Base-by-base conservation (phyloP, 768 basidiomycete species). In the Termitomyces sp. region DNA sequence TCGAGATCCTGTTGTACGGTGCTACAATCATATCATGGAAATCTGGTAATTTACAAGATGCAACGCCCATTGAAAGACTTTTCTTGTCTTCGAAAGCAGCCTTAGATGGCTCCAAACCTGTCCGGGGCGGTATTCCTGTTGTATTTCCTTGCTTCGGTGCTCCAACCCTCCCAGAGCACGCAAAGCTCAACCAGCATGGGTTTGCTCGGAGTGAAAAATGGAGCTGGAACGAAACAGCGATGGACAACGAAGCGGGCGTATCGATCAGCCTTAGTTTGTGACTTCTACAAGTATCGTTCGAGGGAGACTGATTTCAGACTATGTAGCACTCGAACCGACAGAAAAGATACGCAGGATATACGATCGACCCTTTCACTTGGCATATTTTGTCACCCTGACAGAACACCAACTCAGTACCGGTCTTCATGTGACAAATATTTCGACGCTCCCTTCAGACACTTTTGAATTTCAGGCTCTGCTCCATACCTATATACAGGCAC, bases 401-500 rank as follows among this genome's bases (percentile, higher is more conserved):
- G 83, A 80, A 61, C 79, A 90, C 65, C 80, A 88, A 64, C 77
- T 98, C 61, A 82, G 79, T 61, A 92, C 93, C 36, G 84, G 88
- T 65, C 78, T 97, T 6, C 86, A 90, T 66, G 88, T 98, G 60
- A 78, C 78, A 61, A 96, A 97, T 67, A 78, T 83, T 0, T 84
- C 83, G 7, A 64, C 71, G 2, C 73, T 68, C 50, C 72, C 70
- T 3, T 66, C 74, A 0, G 76, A 81, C 43, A 61, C 67, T 5
- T 79, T 98, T 42, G 84, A 88, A 67, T 98, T 96, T 76, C 97
- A 99, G 69, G 90, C 94, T 1, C 79, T 98, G 46, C 80, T 99
- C 54, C 97, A 99, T 72, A 94, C 84, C 49, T 99, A 99, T 72
- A 80, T 97, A 62, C 81, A 80, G 10, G 82, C 83, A 46, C 83